These are phyloP conservation scores for Fusarium sp. DNA, from an alignment of 2,329 filamentous ascomycete genomes.

Conservation along the genomic window DNA sequence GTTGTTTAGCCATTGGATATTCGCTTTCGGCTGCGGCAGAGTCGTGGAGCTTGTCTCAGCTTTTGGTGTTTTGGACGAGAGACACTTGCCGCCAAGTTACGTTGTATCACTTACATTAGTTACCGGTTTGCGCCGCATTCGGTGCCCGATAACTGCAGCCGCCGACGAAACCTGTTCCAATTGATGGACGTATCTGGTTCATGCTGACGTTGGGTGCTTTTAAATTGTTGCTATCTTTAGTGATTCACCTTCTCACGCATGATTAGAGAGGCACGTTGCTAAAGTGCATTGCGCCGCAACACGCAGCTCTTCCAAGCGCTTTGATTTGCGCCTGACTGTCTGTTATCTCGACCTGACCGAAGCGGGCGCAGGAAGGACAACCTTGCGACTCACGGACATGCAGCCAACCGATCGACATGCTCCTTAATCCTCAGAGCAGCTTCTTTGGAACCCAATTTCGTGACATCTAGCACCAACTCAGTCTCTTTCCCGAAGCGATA, in stretches of 20 bases:
- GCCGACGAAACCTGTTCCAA: background rate
- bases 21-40: background rate
- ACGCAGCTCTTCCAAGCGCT: background rate
- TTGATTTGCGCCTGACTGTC: background rate
- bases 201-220: background rate
- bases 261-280: fast-evolving
- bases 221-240: background rate
- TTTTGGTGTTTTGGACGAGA: background rate
- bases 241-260: background rate
- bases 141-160: background rate
- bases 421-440: background rate
- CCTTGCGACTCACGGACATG: background rate
- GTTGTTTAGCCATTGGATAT: background rate
- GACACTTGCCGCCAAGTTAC: background rate
- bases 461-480: background rate
- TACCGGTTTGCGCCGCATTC: background rate
- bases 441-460: background rate
- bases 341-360: background rate
- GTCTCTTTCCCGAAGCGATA: fast-evolving
- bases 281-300: background rate
- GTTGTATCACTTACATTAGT: background rate
- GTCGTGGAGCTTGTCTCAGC: background rate
- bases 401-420: background rate
- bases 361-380: background rate
- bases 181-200: too few species aligned